Percentiles rank a stretch among this genome's conserved stretches.
phyloP scores from a whole-genome alignment of 208 protist species.

The Leishmania amazonensis region DNA sequence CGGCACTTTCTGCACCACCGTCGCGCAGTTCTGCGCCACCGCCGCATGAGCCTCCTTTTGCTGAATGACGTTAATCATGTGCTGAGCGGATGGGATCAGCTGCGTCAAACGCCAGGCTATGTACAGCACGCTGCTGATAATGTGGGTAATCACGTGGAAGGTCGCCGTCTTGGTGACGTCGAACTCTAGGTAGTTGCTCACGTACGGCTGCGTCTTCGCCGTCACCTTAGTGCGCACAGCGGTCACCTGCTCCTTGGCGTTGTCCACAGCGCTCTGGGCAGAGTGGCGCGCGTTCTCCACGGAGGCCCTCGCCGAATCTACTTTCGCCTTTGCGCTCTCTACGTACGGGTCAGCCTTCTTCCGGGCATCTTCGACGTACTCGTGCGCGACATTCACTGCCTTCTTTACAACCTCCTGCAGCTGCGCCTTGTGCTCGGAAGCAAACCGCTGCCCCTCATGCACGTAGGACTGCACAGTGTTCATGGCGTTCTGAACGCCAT shows the following conservation, averaged over 20 bases:
- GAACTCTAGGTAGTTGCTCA: slow-evolving; percentile 36
- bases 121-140: slow-evolving; percentile 41
- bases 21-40: slow-evolving; percentile 11
- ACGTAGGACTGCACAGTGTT: slow-evolving; percentile 30
- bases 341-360: slow-evolving; percentile 49
- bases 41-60: slow-evolving; percentile 16
- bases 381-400: slow-evolving; percentile 31
- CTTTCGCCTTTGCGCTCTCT: slow-evolving; percentile 33
- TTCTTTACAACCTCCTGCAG: slow-evolving; percentile 35
- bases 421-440: slow-evolving; percentile 21
- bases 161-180: slow-evolving; percentile 46
- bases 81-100: slow-evolving; percentile 15
- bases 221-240: slow-evolving; percentile 28
- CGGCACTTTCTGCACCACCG: slow-evolving; percentile 30
- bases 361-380: slow-evolving; percentile 34
- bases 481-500: slow-evolving; percentile 25
- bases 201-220: slow-evolving; percentile 27
- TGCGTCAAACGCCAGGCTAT: slow-evolving; percentile 25
- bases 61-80: slow-evolving; percentile 15
- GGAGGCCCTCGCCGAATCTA: slow-evolving; percentile 25
- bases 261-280: slow-evolving; percentile 31
- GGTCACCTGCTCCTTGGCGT: slow-evolving; percentile 36
- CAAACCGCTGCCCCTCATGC: slow-evolving; percentile 30
- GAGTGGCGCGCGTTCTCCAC: slow-evolving; percentile 32
- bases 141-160: slow-evolving; percentile 37